Conservation (phyloP, 75 land plant genomes). For the Pinus tabuliformis region DNA sequence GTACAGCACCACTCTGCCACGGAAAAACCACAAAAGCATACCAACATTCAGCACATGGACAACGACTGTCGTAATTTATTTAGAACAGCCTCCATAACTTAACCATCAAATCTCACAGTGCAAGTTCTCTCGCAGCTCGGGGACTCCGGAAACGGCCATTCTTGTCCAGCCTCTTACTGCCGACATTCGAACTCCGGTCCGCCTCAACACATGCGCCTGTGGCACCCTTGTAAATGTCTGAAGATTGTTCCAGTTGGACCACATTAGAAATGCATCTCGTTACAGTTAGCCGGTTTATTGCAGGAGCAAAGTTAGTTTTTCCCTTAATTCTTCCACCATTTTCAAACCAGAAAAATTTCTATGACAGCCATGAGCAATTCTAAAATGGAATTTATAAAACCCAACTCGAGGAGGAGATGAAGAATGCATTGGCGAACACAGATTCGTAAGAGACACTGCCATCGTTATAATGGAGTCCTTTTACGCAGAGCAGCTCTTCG, state of each 20-base stretch:
- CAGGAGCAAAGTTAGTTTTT: background rate
- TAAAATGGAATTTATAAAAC: background rate
- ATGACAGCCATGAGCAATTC: background rate
- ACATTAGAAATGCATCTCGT: background rate
- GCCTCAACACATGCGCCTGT: background rate
- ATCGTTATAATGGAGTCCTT: background rate
- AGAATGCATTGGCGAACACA: background rate
- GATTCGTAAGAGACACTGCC: background rate
- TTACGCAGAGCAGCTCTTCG: background rate
- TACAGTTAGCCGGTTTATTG: background rate
- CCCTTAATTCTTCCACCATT: background rate
- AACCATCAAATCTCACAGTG: constrained; percentile 36
- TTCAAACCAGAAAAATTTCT: background rate
- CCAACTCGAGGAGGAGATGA: background rate
- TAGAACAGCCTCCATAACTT: background rate
- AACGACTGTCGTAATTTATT: background rate
- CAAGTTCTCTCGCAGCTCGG: constrained; percentile 83
- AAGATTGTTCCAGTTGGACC: background rate
- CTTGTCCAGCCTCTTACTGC: constrained; percentile 40
- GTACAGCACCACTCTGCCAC: constrained; percentile 52
- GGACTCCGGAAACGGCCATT: constrained; percentile 71
- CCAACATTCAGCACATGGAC: background rate
- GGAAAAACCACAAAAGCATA: background rate
- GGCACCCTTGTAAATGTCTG: background rate
- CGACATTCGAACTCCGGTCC: background rate